Percentiles rank a stretch among this genome's conserved stretches.
Conservation (phyloP, 306 rosid species). For the Rosa chinensis region DNA sequence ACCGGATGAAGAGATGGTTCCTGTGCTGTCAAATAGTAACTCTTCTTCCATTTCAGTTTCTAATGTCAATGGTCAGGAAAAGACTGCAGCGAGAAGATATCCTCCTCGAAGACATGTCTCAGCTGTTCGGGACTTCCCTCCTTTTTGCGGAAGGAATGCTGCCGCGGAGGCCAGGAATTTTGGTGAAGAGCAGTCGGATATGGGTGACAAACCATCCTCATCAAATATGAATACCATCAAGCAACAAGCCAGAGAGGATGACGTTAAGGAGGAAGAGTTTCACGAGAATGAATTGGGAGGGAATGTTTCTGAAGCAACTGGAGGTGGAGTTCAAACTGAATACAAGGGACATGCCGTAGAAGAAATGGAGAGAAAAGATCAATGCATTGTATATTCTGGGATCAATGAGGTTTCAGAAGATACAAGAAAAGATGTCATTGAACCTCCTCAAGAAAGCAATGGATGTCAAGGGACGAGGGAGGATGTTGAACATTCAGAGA, state of each 20-base stretch:
- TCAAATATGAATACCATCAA: constrained; percentile 22
- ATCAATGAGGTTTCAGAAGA: constrained; percentile 19
- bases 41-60: constrained; percentile 29
- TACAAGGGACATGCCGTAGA: constrained; percentile 16
- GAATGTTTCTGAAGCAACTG: constrained; percentile 20
- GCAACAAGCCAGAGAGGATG: constrained; percentile 37
- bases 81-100: constrained; percentile 39
- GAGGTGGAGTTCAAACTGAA: constrained; percentile 23
- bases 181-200: constrained; percentile 27
- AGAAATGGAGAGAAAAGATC: constrained; percentile 27
- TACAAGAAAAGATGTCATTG: constrained; percentile 15
- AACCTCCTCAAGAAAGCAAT: constrained; percentile 32
- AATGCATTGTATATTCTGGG: constrained; percentile 23
- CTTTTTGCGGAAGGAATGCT: constrained; percentile 64
- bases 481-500: constrained; percentile 28
- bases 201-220: constrained; percentile 30
- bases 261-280: constrained; percentile 30
- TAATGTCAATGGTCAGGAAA: constrained; percentile 31
- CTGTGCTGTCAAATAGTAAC: constrained; percentile 11
- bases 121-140: constrained; percentile 73
- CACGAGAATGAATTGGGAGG: constrained; percentile 22
- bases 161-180: constrained; percentile 20
- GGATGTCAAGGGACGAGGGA: not conserved
- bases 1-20: constrained; percentile 28
- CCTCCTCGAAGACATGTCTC: constrained; percentile 67